phyloP scores from a whole-genome alignment of 139 green algal species.

The Chlamydomonas applanata region DNA sequence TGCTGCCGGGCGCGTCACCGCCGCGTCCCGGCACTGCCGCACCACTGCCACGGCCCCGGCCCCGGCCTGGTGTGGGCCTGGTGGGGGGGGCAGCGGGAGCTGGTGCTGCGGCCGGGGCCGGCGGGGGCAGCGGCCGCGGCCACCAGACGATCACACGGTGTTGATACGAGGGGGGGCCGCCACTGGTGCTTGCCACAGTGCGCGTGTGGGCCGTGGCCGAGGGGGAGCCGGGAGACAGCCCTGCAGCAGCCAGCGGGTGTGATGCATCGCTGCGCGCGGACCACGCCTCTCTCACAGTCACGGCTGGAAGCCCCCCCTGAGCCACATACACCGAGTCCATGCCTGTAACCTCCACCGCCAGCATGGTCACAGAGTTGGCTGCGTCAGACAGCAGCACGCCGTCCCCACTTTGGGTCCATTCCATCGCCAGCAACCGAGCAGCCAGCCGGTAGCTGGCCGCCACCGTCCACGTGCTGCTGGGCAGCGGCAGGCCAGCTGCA shows the following conservation, averaged over 20 bases:
- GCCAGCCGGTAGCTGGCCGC: slow-evolving; percentile 16
- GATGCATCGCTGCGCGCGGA: slow-evolving; percentile 23
- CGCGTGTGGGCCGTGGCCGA: slow-evolving; percentile 39
- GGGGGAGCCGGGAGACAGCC: slow-evolving; percentile 28
- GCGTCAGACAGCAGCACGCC: slow-evolving; percentile 49
- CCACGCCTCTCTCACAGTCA: slow-evolving; percentile 29
- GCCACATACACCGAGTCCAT: not conserved
- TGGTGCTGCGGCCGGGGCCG: not conserved
- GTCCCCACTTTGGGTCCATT: slow-evolving; percentile 46
- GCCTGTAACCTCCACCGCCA: slow-evolving; percentile 4
- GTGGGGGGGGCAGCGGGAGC: not conserved
- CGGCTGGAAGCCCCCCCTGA: not conserved
- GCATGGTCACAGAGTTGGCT: slow-evolving; percentile 41
- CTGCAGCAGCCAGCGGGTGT: slow-evolving; percentile 47
- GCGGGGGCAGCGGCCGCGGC: slow-evolving; percentile 16
- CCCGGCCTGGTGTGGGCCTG: not conserved
- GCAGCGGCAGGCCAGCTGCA: slow-evolving; percentile 15
- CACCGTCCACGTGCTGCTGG: slow-evolving; percentile 26
- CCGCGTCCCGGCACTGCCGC: no score
- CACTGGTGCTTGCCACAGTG: not conserved
- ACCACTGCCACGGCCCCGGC: not conserved
- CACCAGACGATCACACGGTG: slow-evolving; percentile 58
- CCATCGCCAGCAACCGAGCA: slow-evolving; percentile 22
- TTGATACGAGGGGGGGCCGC: not conserved
- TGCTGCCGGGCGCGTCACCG: no score